phyloP scores from a whole-genome alignment of 2,329 filamentous ascomycete species.

The Penicillium sp. region DNA sequence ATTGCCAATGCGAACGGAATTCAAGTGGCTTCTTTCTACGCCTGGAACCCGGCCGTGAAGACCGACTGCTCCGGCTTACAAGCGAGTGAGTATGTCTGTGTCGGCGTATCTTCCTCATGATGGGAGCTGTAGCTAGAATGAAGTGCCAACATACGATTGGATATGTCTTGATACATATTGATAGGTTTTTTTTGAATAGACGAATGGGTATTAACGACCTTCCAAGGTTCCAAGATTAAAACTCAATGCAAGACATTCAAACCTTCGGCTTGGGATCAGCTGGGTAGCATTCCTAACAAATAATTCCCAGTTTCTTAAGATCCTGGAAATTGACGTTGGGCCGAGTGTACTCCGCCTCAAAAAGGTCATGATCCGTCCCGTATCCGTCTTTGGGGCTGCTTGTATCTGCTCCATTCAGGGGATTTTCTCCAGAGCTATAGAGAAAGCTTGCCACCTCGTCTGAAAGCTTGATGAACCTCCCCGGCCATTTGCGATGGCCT shows the following conservation, averaged over 20 bases:
- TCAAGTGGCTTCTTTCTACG: no score
- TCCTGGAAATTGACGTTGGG: slow-evolving; percentile 1
- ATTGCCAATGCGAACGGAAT: no score
- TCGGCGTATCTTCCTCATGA: no score
- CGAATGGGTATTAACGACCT: no score
- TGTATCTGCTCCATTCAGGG: background rate
- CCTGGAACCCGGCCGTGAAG: no score
- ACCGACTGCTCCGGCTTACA: no score
- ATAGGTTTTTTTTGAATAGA: no score
- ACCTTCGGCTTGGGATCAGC: background rate
- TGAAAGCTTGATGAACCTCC: slow-evolving; percentile 1
- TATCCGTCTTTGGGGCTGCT: background rate
- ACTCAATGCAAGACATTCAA: background rate
- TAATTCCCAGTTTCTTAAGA: slow-evolving; percentile 8
- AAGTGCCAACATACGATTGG: no score
- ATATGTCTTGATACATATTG: no score
- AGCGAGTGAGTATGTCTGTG: no score
- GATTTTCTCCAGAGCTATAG: slow-evolving; percentile 6
- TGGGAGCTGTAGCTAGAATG: no score
- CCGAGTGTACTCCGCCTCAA: slow-evolving; percentile 9
- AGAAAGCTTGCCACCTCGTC: slow-evolving; percentile 10
- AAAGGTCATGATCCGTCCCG: slow-evolving; percentile 6
- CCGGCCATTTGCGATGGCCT: background rate
- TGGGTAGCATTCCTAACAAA: background rate
- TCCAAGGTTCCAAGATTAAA: no score